A percentile compares a stretch with the other conserved stretches of the same genome.
These are phyloP conservation scores for Fusarium musae DNA, from an alignment of 2,329 filamentous ascomycete genomes.

Conservation along the genomic window DNA sequence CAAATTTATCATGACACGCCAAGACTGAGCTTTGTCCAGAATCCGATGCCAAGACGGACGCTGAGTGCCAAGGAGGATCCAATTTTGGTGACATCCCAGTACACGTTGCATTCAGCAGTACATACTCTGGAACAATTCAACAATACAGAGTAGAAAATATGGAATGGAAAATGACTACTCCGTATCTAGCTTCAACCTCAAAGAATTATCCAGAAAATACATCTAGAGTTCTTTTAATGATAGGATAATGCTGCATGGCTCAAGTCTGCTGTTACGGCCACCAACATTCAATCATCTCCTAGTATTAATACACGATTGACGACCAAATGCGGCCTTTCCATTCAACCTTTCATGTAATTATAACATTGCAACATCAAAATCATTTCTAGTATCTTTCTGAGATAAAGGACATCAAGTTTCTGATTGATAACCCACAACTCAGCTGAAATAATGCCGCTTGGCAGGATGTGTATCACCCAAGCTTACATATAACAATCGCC, in stretches of 20 bases:
- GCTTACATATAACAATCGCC: neutral
- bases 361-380: too few relatives aligned
- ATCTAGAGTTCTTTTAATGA: neutral
- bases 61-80: constrained; percentile 16
- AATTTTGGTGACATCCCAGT: constrained; percentile 2
- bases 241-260: neutral
- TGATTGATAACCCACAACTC: neutral
- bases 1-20: constrained; percentile 29
- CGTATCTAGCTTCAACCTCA: neutral
- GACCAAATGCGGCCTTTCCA: neutral
- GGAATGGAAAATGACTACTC: neutral
- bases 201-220: neutral
- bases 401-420: neutral
- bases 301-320: neutral
- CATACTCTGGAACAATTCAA: neutral
- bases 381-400: neutral
- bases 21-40: constrained; percentile 28
- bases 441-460: neutral
- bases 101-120: neutral
- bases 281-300: neutral
- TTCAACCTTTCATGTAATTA: neutral
- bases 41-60: constrained; percentile 31
- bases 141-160: neutral
- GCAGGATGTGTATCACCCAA: neutral
- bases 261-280: neutral